Evolutionary conservation across 1,284 basidiomycete genomes (phyloP).

Genomic region (Puccinia horiana): DNA sequence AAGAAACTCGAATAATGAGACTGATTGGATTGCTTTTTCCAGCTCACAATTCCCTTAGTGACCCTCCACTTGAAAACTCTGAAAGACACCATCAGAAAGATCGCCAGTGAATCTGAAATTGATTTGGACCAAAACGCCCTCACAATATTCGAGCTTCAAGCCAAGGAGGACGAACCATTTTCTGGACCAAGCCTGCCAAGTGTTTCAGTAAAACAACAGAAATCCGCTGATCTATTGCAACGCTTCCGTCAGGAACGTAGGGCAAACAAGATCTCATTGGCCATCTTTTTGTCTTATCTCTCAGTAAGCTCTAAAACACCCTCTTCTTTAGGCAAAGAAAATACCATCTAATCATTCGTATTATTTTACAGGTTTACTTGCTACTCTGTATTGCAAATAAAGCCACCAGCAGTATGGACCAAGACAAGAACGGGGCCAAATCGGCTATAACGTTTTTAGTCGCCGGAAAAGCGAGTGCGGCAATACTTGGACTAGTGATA

Average conservation of each 20-base stretch:
- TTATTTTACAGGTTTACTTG: conserved; percentile 30
- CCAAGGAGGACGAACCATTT: conserved; percentile 15
- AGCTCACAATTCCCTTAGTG: conserved; percentile 31
- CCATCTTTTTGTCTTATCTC: conserved; percentile 32
- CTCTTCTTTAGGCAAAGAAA: neutral
- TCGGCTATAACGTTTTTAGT: neutral
- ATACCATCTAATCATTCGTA: neutral
- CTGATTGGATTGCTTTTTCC: neutral
- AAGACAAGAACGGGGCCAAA: neutral
- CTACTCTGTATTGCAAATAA: conserved; percentile 30
- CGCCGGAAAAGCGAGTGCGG: conserved; percentile 9
- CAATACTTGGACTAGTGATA: conserved; percentile 13
- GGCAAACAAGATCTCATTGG: conserved; percentile 35
- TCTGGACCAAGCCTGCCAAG: conserved; percentile 10
- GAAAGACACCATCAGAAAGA: conserved; percentile 27
- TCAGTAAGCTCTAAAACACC: neutral
- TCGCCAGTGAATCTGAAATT: conserved; percentile 18
- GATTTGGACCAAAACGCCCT: conserved; percentile 16
- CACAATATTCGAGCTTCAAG: neutral
- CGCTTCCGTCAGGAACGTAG: conserved; percentile 16
- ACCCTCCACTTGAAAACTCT: conserved; percentile 24
- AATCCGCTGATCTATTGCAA: neutral
- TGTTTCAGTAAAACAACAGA: conserved; percentile 10
- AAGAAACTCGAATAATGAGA: neutral
- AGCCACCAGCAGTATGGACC: conserved; percentile 10